Conservation (phyloP, 2,329 filamentous ascomycete species). For the Celoporthe dispersa region DNA sequence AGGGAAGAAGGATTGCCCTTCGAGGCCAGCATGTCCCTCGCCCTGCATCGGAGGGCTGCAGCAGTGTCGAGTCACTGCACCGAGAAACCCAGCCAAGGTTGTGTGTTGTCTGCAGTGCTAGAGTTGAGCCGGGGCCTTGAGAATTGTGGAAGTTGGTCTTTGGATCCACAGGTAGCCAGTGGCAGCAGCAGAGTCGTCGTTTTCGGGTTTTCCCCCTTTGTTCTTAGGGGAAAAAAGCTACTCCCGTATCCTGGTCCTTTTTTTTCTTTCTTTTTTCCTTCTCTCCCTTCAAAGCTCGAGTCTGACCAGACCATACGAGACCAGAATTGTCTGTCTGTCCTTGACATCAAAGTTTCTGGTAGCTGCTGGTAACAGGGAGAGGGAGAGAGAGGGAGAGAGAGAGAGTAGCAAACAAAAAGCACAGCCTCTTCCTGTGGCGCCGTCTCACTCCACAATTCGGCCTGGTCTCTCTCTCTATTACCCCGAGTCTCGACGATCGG, state of each 20-base stretch:
- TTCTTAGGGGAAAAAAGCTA: background rate
- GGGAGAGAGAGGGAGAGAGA: no score
- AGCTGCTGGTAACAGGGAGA: background rate
- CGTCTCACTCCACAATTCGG: constrained; percentile 1
- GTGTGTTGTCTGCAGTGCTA: background rate
- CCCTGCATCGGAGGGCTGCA: background rate
- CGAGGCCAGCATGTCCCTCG: background rate
- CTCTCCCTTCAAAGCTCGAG: no score
- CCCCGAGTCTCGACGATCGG: background rate
- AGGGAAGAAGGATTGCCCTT: background rate
- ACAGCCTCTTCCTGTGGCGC: constrained; percentile 1
- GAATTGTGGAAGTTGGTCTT: background rate
- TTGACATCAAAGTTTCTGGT: background rate
- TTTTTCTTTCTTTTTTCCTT: background rate
- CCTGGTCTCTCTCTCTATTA: background rate
- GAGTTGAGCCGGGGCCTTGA: no score
- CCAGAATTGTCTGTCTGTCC: background rate
- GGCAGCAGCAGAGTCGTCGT: background rate
- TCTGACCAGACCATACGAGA: background rate
- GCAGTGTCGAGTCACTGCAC: background rate
- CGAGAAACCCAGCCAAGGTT: background rate
- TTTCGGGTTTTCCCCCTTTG: background rate
- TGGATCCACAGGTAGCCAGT: no score
- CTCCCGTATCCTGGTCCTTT: background rate
- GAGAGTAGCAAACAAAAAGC: constrained; percentile 9